Evolutionary conservation across 495 filamentous ascomycete genomes (phyloP), one percentile per base, ranked within the genome.

Genomic region (Rhizodiscina lignyota): DNA sequence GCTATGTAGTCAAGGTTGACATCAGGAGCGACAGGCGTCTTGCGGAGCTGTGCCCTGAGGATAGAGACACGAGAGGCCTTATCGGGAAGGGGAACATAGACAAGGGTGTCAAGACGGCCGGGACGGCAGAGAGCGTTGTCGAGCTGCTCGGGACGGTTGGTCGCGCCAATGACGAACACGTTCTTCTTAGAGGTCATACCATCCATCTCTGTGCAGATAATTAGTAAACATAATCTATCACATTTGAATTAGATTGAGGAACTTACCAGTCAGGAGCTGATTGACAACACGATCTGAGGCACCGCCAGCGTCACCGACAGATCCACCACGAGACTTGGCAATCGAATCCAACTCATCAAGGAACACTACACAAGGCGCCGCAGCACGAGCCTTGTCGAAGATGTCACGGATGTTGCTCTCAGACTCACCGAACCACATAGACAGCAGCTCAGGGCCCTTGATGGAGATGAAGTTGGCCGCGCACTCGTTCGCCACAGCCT

Each of bases 161-260:
- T 97, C 21, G 89, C 89, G 59, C 89, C 89, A 49, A 97, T 97
- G 47, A 97, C 89, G 64, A 97, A 97, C 48, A 97, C 89, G 61
- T 97, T 97, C 80, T 97, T 97, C 82, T 97, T 97, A 5, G 87
- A 93, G 32, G 91, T 94, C 85, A 94, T 94, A 49, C 85, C 85
- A 48, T 94, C 85, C 85, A 94, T 94, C 73, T 94, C 85, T 87
- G 10, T 5, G 10, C 6, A 11, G 51, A 24, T 47, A 32, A 18
- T 22, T 18, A 24, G 4, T 41, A 35, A 37, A 39, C n/a, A 11
- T 27, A 37, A 32, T 2, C 18, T 34, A 11, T 18, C 22, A 12
- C 36, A 26, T 30, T n/a, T 33, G 6, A 13, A 32, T 18, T 34
- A 21, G 10, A 15, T 4, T 43, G 22, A 27, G 18, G 20, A 52